Percentiles rank a stretch among this genome's conserved stretches.
phyloP scores from a whole-genome alignment of 1,284 basidiomycete species.

The Trichosporon sp. region DNA sequence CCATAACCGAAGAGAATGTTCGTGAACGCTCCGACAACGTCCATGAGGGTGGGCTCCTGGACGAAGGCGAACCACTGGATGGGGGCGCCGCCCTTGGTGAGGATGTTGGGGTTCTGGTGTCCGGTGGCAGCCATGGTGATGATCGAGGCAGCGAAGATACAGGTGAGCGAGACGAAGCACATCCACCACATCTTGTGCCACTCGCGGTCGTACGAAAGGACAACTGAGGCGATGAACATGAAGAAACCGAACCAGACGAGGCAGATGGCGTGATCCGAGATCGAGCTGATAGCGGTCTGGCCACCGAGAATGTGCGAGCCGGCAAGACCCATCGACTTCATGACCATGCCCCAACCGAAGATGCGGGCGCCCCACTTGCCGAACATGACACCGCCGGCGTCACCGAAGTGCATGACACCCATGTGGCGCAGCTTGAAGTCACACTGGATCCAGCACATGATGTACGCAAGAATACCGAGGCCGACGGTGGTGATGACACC shows the following conservation, averaged over 20 bases:
- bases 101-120: constrained; percentile 35
- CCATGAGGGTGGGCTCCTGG: constrained; percentile 40
- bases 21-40: constrained; percentile 47
- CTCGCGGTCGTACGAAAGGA: constrained; percentile 41
- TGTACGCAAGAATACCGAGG: constrained; percentile 44
- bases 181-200: constrained; percentile 45
- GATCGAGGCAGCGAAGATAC: constrained; percentile 45
- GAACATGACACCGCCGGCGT: constrained; percentile 49
- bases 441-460: constrained; percentile 49
- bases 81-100: constrained; percentile 36
- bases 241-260: constrained; percentile 48
- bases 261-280: constrained; percentile 48
- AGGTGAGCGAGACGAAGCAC: constrained; percentile 44
- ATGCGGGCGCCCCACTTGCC: constrained; percentile 45
- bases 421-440: constrained; percentile 52
- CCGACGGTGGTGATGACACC: constrained; percentile 45
- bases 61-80: constrained; percentile 43
- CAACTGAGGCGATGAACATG: constrained; percentile 40
- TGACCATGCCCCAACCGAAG: constrained; percentile 36
- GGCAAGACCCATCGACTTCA: constrained; percentile 45
- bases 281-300: constrained; percentile 43
- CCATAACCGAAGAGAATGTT: constrained; percentile 52
- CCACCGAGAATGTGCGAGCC: constrained; percentile 52
- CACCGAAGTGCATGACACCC: constrained; percentile 52
- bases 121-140: constrained; percentile 48